Evolutionary conservation across 1,284 basidiomycete genomes (phyloP).

Genomic region (Cutaneotrichosporon cutaneum): DNA sequence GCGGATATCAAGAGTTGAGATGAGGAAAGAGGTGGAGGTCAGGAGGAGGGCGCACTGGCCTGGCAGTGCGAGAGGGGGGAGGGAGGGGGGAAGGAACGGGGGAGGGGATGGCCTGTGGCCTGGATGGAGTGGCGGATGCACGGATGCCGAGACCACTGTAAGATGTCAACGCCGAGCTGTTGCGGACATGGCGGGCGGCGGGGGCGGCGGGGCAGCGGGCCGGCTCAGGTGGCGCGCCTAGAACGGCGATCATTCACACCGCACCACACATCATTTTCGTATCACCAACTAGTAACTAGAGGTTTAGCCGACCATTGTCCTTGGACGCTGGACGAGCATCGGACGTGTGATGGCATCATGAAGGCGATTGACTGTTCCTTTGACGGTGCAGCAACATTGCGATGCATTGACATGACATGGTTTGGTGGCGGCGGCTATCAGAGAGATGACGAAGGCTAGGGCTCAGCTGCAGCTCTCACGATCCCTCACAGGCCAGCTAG

Average conservation of each 20-base stretch:
- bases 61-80: neutral
- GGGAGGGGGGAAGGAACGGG: neutral
- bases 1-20: neutral
- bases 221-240: neutral
- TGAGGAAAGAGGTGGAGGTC: slow-evolving; percentile 19
- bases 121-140: neutral
- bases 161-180: neutral
- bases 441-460: too few relatives aligned
- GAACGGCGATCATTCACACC: neutral
- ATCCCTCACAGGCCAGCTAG: too few relatives aligned
- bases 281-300: neutral
- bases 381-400: too few relatives aligned
- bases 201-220: neutral
- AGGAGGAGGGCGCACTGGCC: neutral
- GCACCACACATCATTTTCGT: slow-evolving; percentile 5
- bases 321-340: neutral
- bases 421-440: too few relatives aligned
- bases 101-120: neutral
- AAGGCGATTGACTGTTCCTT: too few relatives aligned
- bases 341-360: neutral
- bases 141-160: neutral
- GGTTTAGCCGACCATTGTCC: neutral
- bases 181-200: neutral
- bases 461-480: too few relatives aligned
- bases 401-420: too few relatives aligned